Evolutionary conservation across 75 land plant species (phyloP).

Genomic region (Cupressus sempervirens): DNA sequence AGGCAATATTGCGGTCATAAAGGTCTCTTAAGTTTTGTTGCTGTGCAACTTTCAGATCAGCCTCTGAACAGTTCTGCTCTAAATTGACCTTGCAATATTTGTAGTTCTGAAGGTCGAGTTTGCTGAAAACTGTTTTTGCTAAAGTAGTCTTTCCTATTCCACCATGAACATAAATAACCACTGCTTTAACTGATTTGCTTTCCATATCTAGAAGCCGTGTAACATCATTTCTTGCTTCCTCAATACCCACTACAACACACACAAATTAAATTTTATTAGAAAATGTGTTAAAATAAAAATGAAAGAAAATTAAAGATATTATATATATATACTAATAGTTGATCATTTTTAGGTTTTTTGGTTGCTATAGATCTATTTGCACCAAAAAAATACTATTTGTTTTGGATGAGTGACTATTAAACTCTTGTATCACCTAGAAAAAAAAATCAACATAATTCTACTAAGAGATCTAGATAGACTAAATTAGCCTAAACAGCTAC

Average conservation of each 20-base stretch:
- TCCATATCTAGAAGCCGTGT: background rate
- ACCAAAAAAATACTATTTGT: no score
- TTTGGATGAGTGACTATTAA: no score
- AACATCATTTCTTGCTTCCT: background rate
- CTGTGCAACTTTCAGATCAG: background rate
- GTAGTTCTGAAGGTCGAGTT: background rate
- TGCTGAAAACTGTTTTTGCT: background rate
- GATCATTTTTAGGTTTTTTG: no score
- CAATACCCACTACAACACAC: background rate
- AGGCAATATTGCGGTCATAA: background rate
- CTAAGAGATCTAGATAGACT: no score
- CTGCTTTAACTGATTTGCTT: background rate
- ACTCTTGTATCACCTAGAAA: no score
- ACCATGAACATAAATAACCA: background rate
- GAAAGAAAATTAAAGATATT: no score
- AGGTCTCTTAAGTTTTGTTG: background rate
- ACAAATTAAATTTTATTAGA: background rate
- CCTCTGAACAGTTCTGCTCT: background rate
- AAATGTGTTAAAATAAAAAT: background rate
- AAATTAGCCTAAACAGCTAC: background rate
- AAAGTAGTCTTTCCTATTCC: background rate
- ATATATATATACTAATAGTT: no score
- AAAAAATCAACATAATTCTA: no score
- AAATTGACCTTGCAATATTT: background rate
- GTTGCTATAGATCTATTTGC: no score